phyloP scores from a whole-genome alignment of 1,139 yeast genomes.

The Candida neerlandica region DNA sequence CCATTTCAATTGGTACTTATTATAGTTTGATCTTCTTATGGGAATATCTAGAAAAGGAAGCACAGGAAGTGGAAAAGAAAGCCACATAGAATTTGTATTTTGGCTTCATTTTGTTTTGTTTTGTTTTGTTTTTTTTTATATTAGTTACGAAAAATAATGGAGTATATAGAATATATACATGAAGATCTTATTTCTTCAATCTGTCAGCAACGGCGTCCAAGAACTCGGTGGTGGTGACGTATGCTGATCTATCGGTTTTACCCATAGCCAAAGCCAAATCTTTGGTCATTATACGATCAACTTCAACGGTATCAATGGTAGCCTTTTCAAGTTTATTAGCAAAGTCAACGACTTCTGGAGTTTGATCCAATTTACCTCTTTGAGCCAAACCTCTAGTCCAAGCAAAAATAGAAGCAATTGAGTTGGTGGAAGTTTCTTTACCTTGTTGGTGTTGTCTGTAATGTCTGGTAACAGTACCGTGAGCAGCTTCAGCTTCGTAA shows the following conservation, averaged over 20 bases:
- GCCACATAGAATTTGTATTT: neutral
- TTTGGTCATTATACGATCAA: constrained; percentile 79
- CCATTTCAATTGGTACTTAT: constrained; percentile 22
- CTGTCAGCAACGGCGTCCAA: constrained; percentile 68
- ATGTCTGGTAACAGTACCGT: constrained; percentile 87
- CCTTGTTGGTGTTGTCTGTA: constrained; percentile 84
- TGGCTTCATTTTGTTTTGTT: neutral
- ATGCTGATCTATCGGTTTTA: constrained; percentile 61
- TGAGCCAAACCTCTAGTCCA: constrained; percentile 86
- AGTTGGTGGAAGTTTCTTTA: constrained; percentile 80
- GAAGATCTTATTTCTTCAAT: constrained; percentile 23
- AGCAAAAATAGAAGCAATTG: constrained; percentile 83
- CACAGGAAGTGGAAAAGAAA: constrained; percentile 1
- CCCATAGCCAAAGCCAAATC: constrained; percentile 79
- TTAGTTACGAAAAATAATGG: too few relatives aligned
- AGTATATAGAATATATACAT: neutral
- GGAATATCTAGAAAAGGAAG: constrained; percentile 14
- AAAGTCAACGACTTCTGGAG: constrained; percentile 70
- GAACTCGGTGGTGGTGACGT: constrained; percentile 77
- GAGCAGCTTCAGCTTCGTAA: constrained; percentile 84
- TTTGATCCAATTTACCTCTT: constrained; percentile 74
- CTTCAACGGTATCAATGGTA: constrained; percentile 70
- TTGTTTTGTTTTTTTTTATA: neutral
- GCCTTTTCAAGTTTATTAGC: constrained; percentile 69
- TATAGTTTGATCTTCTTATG: constrained; percentile 17